These are phyloP conservation scores for Lachnellula arida DNA, from an alignment of 2,329 filamentous ascomycete species.

Conservation along the genomic window DNA sequence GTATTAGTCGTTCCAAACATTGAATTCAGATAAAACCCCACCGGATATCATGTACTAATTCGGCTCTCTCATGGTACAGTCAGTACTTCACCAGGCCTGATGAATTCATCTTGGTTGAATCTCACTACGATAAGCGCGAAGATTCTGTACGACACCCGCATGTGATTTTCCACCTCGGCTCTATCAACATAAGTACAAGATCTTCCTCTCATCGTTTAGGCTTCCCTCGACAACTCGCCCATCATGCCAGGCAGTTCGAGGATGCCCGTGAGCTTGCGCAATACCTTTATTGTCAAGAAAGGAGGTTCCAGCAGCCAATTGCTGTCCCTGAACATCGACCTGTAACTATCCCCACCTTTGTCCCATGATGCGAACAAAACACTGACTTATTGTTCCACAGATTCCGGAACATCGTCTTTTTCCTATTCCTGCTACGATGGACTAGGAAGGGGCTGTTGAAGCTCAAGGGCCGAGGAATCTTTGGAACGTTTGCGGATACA, in stretches of 20 bases:
- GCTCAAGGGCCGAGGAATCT: conserved; percentile 79
- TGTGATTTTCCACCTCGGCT: conserved; percentile 9
- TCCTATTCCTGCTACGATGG: conserved; percentile 82
- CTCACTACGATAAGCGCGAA: neutral
- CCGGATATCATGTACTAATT: neutral
- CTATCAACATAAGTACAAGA: neutral
- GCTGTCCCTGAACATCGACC: conserved; percentile 59
- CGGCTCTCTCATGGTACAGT: neutral
- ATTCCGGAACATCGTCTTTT: conserved; percentile 80
- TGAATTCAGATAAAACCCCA: neutral
- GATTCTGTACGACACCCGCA: neutral
- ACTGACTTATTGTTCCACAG: conserved; percentile 39
- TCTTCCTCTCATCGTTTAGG: neutral
- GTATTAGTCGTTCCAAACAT: neutral
- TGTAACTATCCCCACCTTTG: conserved; percentile 48
- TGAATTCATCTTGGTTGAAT: neutral
- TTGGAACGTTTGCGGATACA: conserved; percentile 71
- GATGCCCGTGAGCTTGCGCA: conserved; percentile 66
- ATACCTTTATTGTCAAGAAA: conserved; percentile 59
- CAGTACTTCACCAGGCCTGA: neutral
- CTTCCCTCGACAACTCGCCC: conserved; percentile 4
- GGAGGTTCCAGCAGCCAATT: conserved; percentile 51
- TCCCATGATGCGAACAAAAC: neutral
- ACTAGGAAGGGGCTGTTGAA: conserved; percentile 76
- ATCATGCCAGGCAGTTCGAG: conserved; percentile 63